Evolutionary conservation across 169 alveolate species (phyloP), one percentile per base, ranked within the genome.

Genomic region (Plasmodium knowlesi): DNA sequence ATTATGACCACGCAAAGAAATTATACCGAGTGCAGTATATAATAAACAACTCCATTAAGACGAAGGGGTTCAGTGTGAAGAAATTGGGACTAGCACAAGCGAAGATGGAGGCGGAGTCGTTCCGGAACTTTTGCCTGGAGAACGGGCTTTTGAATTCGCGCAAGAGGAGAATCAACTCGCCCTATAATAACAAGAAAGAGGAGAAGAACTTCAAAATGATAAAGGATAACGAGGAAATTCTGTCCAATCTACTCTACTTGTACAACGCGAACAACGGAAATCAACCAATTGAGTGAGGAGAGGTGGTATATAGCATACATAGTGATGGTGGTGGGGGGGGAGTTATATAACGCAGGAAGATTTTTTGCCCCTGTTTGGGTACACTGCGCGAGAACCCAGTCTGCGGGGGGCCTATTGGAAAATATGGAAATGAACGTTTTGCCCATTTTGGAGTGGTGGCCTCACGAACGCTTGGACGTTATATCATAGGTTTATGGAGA

Each of bases 31-130:
- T 89, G 16, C 94, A 89, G 19, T 89, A 89, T 34, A 81, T 89
- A 22, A 46, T 89, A 28, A 81, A 89, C 41, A 81, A 89, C 72
- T 89, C 94, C 5, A 89, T 89, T 67, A 89, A 89, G 83, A 89
- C 94, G 16, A 89, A 89, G 82, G 94, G 94, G 16, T 89, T 89
- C 82, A 89, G 94, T 79, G 94, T 89, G 34, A 89, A 89, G 74
- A 89, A 89, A 53, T 70, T 89, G 37, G 94, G 94, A 10, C 57
- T 80, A 28, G 90, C 83, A 10, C 84, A 89, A 39, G 94, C 94
- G 32, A 89, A 81, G 73, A 79, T 78, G 16, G 94, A 89, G 54
- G 94, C 94, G 16, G 94, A 89, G 54, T 61, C 94, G 3, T 89
- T 89, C 79, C 41, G 94, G 50, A 89, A 89, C 19, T 89, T 80